Evolutionary conservation across 2,329 filamentous ascomycete species (phyloP).

Genomic region (Trichoderma pleuroti): DNA sequence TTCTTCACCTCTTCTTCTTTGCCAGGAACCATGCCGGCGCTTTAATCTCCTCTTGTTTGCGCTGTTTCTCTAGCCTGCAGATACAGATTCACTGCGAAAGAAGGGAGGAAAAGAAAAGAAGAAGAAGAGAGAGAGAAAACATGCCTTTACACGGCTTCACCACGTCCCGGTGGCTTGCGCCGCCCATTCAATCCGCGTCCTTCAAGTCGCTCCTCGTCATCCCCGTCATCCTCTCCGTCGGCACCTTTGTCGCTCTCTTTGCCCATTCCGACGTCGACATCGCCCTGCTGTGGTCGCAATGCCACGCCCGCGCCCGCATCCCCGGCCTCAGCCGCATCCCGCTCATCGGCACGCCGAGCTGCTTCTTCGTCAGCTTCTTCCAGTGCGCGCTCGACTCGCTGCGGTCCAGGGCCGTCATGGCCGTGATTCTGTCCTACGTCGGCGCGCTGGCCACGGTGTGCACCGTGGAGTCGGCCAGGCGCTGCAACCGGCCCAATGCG

Average conservation of each 20-base stretch:
- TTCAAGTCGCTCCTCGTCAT: conserved; percentile 51
- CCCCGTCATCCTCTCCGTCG: conserved; percentile 44
- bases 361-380: conserved; percentile 52
- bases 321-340: conserved; percentile 44
- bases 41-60: not conserved
- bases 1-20: not conserved
- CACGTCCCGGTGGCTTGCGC: conserved; percentile 19
- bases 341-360: conserved; percentile 43
- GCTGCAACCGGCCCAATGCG: conserved; percentile 37
- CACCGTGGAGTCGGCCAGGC: conserved; percentile 48
- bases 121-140: not conserved
- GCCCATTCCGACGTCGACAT: conserved; percentile 49
- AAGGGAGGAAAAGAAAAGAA: not conserved
- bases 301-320: conserved; percentile 46
- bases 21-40: not conserved
- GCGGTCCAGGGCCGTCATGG: conserved; percentile 41
- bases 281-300: conserved; percentile 52
- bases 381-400: conserved; percentile 40
- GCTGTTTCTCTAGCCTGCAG: not conserved
- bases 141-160: not conserved
- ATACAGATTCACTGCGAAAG: not conserved
- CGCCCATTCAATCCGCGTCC: conserved; percentile 51
- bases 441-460: conserved; percentile 47
- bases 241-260: conserved; percentile 42
- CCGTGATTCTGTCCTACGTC: conserved; percentile 42